These are phyloP conservation scores for Euphorbia tirucalli DNA, from an alignment of 345 rosid species.

Conservation along the genomic window DNA sequence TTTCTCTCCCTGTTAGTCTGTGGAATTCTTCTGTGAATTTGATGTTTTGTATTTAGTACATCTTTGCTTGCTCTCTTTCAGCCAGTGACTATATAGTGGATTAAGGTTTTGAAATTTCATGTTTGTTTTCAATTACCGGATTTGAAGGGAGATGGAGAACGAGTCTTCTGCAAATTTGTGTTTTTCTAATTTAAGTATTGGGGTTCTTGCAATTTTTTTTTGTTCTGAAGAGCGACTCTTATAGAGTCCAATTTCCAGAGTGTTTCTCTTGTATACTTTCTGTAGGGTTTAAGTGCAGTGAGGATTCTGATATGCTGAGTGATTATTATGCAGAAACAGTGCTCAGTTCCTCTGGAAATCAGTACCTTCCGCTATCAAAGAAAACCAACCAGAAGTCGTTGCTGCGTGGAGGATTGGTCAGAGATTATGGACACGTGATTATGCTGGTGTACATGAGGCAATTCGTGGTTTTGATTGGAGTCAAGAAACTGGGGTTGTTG, in stretches of 20 bases:
- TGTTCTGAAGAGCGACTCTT: no score
- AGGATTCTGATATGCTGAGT: not conserved
- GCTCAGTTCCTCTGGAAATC: conserved; percentile 85
- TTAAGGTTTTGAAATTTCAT: not conserved
- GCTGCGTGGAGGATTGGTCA: conserved; percentile 86
- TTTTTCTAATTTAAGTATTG: not conserved
- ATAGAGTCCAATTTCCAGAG: not conserved
- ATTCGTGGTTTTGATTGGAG: conserved; percentile 74
- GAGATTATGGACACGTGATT: conserved; percentile 75
- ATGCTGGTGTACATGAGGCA: conserved; percentile 73
- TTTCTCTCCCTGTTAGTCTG: not conserved
- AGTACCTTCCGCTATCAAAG: conserved; percentile 60
- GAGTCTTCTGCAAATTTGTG: not conserved
- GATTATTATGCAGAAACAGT: conserved; percentile 52
- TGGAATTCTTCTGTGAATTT: not conserved
- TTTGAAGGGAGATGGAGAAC: not conserved
- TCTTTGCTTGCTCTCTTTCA: not conserved
- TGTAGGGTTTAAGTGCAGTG: not conserved
- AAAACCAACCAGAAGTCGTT: conserved; percentile 62
- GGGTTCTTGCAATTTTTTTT: not conserved
- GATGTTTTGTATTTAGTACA: not conserved
- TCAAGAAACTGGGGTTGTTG: conserved; percentile 53
- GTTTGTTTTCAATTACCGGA: not conserved
- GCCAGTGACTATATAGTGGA: not conserved
- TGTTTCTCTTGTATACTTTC: not conserved